phyloP scores from a whole-genome alignment of 2,329 filamentous ascomycete genomes.

The Hymenoscyphus albidus region DNA sequence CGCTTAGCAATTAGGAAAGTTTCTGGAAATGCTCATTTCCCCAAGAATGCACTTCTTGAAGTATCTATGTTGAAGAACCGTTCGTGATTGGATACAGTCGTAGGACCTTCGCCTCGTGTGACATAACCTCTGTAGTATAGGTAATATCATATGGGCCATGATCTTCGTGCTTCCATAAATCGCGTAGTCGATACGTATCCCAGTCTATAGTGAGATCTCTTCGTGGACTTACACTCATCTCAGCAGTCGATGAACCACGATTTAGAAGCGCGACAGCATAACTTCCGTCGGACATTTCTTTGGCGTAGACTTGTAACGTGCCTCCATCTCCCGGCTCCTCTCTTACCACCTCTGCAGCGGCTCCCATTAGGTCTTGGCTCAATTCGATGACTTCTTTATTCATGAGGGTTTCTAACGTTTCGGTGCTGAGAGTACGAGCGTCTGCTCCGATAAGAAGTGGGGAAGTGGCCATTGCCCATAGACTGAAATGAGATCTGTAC shows the following conservation, averaged over 20 bases:
- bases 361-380: constrained; percentile 32
- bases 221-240: constrained; percentile 22
- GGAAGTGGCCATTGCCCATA: constrained; percentile 26
- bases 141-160: constrained; percentile 22
- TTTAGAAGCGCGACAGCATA: constrained; percentile 24
- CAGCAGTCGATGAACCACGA: constrained; percentile 19
- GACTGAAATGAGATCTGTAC: constrained; percentile 27
- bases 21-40: not conserved
- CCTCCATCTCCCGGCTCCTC: constrained; percentile 6
- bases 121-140: constrained; percentile 23
- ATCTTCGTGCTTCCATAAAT: constrained; percentile 26
- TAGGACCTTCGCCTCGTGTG: constrained; percentile 24
- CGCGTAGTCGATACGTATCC: constrained; percentile 21
- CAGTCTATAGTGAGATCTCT: constrained; percentile 20
- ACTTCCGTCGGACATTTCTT: constrained; percentile 22
- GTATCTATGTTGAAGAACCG: not conserved
- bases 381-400: constrained; percentile 38
- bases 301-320: constrained; percentile 22
- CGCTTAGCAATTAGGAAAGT: not conserved
- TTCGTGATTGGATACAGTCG: constrained; percentile 14
- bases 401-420: constrained; percentile 23
- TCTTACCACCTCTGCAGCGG: constrained; percentile 22
- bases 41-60: not conserved
- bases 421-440: constrained; percentile 15
- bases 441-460: constrained; percentile 29